Evolutionary conservation across 83 land plant genomes (phyloP), one percentile per base, ranked within the genome.

Genomic region (Isoetes engelmannii): DNA sequence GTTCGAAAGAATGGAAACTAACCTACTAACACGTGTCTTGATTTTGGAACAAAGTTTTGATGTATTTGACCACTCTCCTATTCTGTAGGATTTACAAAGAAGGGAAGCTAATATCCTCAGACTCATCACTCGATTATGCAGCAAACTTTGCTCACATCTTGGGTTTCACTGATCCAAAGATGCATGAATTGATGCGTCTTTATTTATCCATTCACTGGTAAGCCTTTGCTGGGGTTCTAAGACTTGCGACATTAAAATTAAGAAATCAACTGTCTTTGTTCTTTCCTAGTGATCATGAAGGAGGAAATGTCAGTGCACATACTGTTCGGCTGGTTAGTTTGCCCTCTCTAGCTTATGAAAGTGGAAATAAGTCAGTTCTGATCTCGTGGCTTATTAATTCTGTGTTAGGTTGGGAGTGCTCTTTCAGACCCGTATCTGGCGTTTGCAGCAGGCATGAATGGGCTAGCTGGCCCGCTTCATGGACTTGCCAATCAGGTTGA

Each of bases 251-350:
- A 18, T 51, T 51, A 51, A 15, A 51, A 15, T 12, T 12, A 12
- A 15, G 55, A 12, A 15, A 3, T 12, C 12, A 28, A 28, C 0
- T 28, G 37, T 28, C 2, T 28, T 28, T 28, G 37, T 54, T 17
- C 65, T 43, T 53, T 79, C 18, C 72, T 84, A 94, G 98, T 88
- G 99, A 95, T 73, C 99, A 95, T 74, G 99, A 95, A 80, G 99
- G 99, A 63, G 99, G 99, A 43, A 95, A 95, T 81, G 99, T 91
- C 19, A 95, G 99, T 78, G 99, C 99, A 59, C 99, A 95, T 67
- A 82, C 99, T 57, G 97, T 85, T 67, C 93, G 87, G 67, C 69
- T 95, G 77, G 99, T 95, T 78, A 84, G 82, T 70, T 44, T 64
- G 0, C 13, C 7, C 20, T 60, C 17, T 15, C 19, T n/a, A 60